phyloP scores from a whole-genome alignment of 768 basidiomycete genomes.

The Pluteus cervinus region DNA sequence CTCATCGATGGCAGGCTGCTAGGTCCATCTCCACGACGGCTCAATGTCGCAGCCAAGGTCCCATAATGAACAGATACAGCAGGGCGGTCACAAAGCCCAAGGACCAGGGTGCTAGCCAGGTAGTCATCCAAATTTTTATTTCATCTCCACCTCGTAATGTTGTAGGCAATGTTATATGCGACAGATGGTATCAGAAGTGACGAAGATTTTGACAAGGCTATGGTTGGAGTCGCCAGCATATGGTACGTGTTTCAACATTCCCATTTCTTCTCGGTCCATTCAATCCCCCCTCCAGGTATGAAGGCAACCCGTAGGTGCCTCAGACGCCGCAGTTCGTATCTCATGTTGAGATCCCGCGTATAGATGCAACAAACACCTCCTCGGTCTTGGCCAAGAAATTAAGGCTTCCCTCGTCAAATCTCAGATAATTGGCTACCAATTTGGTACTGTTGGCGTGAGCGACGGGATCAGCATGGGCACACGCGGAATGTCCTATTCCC shows the following conservation, averaged over 20 bases:
- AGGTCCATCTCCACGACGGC: constrained; percentile 34
- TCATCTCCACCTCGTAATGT: background rate
- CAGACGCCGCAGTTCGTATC: constrained; percentile 2
- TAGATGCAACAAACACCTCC: constrained; percentile 93
- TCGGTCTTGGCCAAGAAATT: constrained; percentile 81
- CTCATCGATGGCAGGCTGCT: constrained; percentile 18
- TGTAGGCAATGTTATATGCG: constrained; percentile 97
- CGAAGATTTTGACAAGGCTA: constrained; percentile 87
- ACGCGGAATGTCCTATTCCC: constrained; percentile 87
- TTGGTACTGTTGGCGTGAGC: constrained; percentile 95
- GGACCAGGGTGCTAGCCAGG: constrained; percentile 94
- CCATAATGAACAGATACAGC: constrained; percentile 66
- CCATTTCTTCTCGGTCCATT: constrained; percentile 6
- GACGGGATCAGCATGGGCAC: constrained; percentile 99
- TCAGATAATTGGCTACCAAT: constrained; percentile 90
- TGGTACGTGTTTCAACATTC: constrained; percentile 65
- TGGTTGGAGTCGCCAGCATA: constrained; percentile 96
- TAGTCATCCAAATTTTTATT: constrained; percentile 14
- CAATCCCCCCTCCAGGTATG: constrained; percentile 63
- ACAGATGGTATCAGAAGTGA: constrained; percentile 84
- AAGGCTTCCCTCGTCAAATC: constrained; percentile 71
- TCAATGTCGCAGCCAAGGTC: constrained; percentile 32
- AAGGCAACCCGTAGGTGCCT: constrained; percentile 90
- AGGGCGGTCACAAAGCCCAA: constrained; percentile 85
- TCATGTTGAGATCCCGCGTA: constrained; percentile 5